Base-by-base conservation (phyloP, 2,329 filamentous ascomycete genomes). In the Chaetothyriales sp. region DNA sequence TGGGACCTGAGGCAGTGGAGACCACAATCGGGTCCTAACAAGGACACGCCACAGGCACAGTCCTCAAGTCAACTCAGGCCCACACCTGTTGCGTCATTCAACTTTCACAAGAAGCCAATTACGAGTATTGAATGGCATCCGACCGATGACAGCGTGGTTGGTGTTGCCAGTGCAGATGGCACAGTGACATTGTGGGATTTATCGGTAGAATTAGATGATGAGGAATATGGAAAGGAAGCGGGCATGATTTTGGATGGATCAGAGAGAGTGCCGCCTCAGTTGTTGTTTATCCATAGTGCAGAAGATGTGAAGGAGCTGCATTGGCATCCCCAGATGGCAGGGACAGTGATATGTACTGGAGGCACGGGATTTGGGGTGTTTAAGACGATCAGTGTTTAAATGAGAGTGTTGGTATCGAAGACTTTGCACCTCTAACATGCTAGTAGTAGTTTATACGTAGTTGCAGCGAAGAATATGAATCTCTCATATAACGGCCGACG, bases 1-100 rank as follows among this genome's bases (percentile, higher is more conserved):
- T 98, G 92, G 92, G 92, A 98, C 68, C 73, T 98, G 63, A 80
- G 92, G 50, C 85, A 94, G 68, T 97, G 90, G 90, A 95, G 95
- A 73, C 81, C 82, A 2, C 74, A 72, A 22, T 20, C 57, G 68
- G 66, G 52, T 66, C 33, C 33, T 15, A 40, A 40, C 33, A 40
- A 15, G 33, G 33, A 40, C 33, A 40, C 33, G 33, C 33, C 33
- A 5, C 33, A 40, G 15, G 33, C 33, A 40, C 73, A 29, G 71
- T 76, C 48, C 62, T 67, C 50, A 64, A 72, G 51, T 62, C 72
- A 67, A 47, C 63, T 68, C 60, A 78, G 75, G 71, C 83, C 85
- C 5, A 82, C 82, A 47, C 86, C 92, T 1, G 86, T 97, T n/a
- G 92, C 92, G 2, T 85, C 84, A 62, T 98, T 97, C 71, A 77